A percentile compares a stretch with the other conserved stretches of the same genome.
phyloP scores from a whole-genome alignment of 768 basidiomycete species.

The Panaeolus papilionaceus region DNA sequence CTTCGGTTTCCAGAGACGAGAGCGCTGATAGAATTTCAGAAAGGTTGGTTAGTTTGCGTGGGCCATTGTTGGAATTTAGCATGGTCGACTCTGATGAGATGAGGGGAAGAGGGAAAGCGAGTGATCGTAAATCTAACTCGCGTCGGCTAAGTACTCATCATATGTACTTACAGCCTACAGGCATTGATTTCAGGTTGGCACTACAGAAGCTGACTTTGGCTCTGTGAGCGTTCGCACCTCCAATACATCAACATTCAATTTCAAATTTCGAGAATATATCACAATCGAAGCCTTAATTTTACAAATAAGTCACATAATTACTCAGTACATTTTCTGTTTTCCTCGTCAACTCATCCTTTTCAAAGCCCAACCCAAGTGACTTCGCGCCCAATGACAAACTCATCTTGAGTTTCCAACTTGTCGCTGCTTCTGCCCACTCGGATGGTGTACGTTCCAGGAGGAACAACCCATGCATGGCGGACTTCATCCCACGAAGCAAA shows the following conservation, averaged over 20 bases:
- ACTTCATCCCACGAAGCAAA: conserved; percentile 67
- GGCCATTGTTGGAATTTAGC: conserved; percentile 33
- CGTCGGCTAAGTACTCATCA: no score
- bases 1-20: conserved; percentile 77
- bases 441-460: conserved; percentile 55
- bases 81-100: conserved; percentile 4
- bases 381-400: conserved; percentile 29
- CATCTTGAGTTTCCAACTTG: conserved; percentile 31
- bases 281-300: no score
- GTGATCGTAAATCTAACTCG: conserved; percentile 11
- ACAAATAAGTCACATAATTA: background rate
- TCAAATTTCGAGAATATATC: no score
- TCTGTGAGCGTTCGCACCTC: background rate
- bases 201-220: no score
- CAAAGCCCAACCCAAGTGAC: conserved; percentile 41
- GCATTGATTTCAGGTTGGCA: no score
- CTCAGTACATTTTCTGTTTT: background rate
- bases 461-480: conserved; percentile 53
- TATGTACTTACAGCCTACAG: no score
- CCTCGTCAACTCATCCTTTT: background rate
- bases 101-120: background rate
- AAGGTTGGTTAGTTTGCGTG: conserved; percentile 60
- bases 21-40: conserved; percentile 78
- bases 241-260: background rate
- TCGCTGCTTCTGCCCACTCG: conserved; percentile 49